phyloP scores from a whole-genome alignment of 2,329 filamentous ascomycete genomes.

The Pseudocercospora macadamiae region DNA sequence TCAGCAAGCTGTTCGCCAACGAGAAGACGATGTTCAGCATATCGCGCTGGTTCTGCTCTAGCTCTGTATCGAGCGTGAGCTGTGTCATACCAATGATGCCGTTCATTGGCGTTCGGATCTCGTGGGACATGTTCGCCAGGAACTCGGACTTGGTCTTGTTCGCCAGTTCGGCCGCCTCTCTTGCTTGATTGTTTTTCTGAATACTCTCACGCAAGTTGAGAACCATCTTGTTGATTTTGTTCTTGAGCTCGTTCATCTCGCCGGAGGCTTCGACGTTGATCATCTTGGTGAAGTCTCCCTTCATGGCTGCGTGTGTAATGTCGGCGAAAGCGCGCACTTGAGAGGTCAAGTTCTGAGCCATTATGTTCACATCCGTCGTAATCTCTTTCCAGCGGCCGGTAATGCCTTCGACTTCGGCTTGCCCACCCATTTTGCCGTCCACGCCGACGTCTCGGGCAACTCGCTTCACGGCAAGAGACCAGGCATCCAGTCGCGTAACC shows the following conservation, averaged over 20 bases:
- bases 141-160: conserved; percentile 99
- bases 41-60: conserved; percentile 93
- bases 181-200: conserved; percentile 91
- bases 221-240: conserved; percentile 99
- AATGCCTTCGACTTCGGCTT: conserved; percentile 90
- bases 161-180: conserved; percentile 92
- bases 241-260: conserved; percentile 98
- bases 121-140: conserved; percentile 97
- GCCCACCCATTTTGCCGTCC: conserved; percentile 97
- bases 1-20: conserved; percentile 90
- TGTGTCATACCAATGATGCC: conserved; percentile 99
- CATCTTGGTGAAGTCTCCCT: conserved; percentile 94
- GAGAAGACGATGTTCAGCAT: conserved; percentile 99
- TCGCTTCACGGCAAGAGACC: conserved; percentile 93
- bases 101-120: conserved; percentile 97
- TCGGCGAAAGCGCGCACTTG: conserved; percentile 98
- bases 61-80: conserved; percentile 87
- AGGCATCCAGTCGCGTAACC: conserved; percentile 92
- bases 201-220: conserved; percentile 94
- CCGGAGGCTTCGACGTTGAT: conserved; percentile 97
- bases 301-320: conserved; percentile 96
- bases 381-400: conserved; percentile 98
- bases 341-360: conserved; percentile 81
- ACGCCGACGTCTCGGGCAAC: conserved; percentile 96
- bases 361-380: conserved; percentile 93